Evolutionary conservation across 768 basidiomycete genomes (phyloP).

Genomic region (Daedaleopsis sinensis): DNA sequence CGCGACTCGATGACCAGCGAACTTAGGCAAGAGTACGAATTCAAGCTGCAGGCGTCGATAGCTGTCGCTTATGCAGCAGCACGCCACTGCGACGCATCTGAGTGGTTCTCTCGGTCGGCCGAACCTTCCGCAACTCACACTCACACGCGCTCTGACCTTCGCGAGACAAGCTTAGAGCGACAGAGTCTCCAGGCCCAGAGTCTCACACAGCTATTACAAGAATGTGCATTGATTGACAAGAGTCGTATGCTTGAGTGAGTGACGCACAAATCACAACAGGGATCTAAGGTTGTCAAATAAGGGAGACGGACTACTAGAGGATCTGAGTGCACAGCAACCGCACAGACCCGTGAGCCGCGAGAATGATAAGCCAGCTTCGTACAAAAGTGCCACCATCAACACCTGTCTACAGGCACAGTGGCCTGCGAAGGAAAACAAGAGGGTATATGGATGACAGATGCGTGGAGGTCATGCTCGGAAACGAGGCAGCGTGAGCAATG

Average conservation of each 20-base stretch:
- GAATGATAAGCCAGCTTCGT: constrained; percentile 12
- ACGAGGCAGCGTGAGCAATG: constrained; percentile 1
- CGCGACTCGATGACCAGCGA: no score
- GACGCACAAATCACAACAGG: constrained; percentile 17
- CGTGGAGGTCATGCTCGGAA: neutral
- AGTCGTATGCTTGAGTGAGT: neutral
- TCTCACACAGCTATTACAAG: neutral
- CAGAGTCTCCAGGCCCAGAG: no score
- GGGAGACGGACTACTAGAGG: neutral
- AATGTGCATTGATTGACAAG: neutral
- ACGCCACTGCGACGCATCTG: no score
- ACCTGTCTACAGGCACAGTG: constrained; percentile 22
- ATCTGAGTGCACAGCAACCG: constrained; percentile 18
- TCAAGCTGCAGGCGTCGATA: no score
- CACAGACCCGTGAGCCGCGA: constrained; percentile 11
- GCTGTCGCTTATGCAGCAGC: no score
- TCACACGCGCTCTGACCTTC: neutral
- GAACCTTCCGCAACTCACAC: neutral
- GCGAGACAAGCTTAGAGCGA: no score
- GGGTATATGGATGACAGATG: constrained; percentile 15
- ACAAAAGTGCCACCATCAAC: constrained; percentile 13
- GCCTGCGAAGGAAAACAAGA: constrained; percentile 7
- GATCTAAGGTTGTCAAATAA: neutral
- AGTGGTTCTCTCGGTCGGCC: neutral
- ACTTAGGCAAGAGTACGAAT: no score